A percentile compares a stretch with the other conserved stretches of the same genome.
Conservation (phyloP, 2,329 filamentous ascomycete genomes). For the Fusarium multiceps region DNA sequence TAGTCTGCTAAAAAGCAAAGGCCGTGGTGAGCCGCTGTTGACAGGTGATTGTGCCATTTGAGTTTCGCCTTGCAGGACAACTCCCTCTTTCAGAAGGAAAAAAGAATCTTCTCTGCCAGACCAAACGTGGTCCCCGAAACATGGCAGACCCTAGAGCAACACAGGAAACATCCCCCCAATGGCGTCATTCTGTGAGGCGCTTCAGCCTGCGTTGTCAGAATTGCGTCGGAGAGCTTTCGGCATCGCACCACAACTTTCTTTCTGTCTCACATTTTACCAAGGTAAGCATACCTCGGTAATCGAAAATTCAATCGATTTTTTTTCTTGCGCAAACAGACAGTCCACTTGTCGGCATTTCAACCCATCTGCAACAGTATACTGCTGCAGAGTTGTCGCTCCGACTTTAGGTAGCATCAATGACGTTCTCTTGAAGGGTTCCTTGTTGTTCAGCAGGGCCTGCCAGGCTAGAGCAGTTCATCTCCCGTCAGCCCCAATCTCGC, state of each 20-base stretch:
- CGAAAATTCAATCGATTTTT: neutral
- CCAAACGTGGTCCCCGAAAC: conserved; percentile 14
- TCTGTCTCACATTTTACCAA: neutral
- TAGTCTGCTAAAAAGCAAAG: conserved; percentile 2
- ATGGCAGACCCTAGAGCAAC: neutral
- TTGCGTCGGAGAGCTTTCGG: conserved; percentile 2
- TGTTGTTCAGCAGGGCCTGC: conserved; percentile 14
- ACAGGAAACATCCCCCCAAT: conserved; percentile 9
- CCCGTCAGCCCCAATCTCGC: conserved; percentile 14
- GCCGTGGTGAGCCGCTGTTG: conserved; percentile 16
- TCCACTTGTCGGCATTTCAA: conserved; percentile 9
- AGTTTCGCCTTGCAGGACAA: conserved; percentile 31
- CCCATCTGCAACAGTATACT: conserved; percentile 1
- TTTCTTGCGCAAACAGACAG: neutral
- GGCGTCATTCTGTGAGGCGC: conserved; percentile 26
- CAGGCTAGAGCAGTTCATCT: conserved; percentile 23
- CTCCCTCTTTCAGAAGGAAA: conserved; percentile 32
- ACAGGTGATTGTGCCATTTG: conserved; percentile 26
- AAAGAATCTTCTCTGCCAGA: conserved; percentile 34
- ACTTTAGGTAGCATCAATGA: conserved; percentile 26
- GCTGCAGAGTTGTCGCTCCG: neutral
- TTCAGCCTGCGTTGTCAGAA: neutral
- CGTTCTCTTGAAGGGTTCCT: conserved; percentile 14
- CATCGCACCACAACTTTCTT: neutral
- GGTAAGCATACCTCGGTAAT: conserved; percentile 12